Conservation (phyloP, 805 yeast species). For the Lipomyces kockii region DNA sequence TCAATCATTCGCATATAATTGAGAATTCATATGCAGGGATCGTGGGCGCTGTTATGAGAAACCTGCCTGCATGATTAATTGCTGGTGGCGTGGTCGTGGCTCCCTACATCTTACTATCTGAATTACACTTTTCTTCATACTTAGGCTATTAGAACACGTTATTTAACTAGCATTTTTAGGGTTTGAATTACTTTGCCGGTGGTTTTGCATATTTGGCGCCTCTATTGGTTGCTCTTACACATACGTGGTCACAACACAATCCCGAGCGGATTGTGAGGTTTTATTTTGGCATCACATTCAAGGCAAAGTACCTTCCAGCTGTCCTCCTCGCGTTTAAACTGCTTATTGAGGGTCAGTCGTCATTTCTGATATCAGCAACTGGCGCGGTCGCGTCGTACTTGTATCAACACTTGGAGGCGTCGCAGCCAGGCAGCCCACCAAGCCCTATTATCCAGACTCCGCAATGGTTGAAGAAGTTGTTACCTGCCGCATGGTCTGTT, state of each 20-base stretch:
- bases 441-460: slow-evolving; percentile 34
- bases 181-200: slow-evolving; percentile 31
- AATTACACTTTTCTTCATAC: background rate
- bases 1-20: slow-evolving; percentile 35
- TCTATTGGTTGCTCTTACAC: slow-evolving; percentile 45
- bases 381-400: slow-evolving; percentile 46
- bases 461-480: slow-evolving; percentile 17
- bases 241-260: slow-evolving; percentile 48
- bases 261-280: slow-evolving; percentile 42
- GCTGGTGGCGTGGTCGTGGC: slow-evolving; percentile 38
- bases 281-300: slow-evolving; percentile 42
- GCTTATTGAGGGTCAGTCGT: slow-evolving; percentile 41
- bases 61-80: slow-evolving; percentile 26
- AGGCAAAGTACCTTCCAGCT: slow-evolving; percentile 45
- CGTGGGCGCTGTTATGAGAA: slow-evolving; percentile 36
- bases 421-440: slow-evolving; percentile 33
- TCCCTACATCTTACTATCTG: slow-evolving; percentile 28
- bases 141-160: background rate
- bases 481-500: slow-evolving; percentile 37
- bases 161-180: slow-evolving; percentile 3
- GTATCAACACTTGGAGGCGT: slow-evolving; percentile 43
- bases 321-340: slow-evolving; percentile 42
- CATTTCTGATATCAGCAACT: slow-evolving; percentile 38
- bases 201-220: slow-evolving; percentile 41
- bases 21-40: slow-evolving; percentile 25